Conservation (phyloP, 208 protist species). For the Trypanosoma lewisi region DNA sequence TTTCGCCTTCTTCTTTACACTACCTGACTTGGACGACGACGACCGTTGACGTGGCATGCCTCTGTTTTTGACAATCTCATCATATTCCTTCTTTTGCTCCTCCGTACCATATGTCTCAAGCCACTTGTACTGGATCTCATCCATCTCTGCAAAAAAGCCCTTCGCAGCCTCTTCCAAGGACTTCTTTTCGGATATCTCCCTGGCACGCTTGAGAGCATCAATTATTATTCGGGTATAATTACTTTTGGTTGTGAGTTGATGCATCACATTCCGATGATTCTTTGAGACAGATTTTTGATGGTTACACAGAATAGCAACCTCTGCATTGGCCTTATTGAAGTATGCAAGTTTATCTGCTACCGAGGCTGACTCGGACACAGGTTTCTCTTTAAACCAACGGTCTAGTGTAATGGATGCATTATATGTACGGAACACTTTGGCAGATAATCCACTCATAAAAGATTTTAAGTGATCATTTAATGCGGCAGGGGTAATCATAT, state of each 20-base stretch:
- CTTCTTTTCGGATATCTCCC: slow-evolving; percentile 57
- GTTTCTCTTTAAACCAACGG: slow-evolving; percentile 92
- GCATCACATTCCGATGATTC: slow-evolving; percentile 73
- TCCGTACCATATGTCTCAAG: slow-evolving; percentile 87
- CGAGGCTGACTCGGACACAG: slow-evolving; percentile 62
- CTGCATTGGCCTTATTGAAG: slow-evolving; percentile 98
- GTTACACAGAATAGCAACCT: slow-evolving; percentile 99
- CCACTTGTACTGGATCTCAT: slow-evolving; percentile 87
- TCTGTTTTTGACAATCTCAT: slow-evolving; percentile 74
- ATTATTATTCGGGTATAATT: slow-evolving; percentile 77
- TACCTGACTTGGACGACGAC: slow-evolving; percentile 24
- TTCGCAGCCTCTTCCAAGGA: slow-evolving; percentile 72
- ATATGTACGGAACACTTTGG: slow-evolving; percentile 99
- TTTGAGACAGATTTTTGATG: slow-evolving; percentile 97
- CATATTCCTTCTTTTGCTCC: slow-evolving; percentile 86
- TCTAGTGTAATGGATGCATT: slow-evolving; percentile 98
- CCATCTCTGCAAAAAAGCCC: slow-evolving; percentile 81
- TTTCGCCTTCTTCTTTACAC: slow-evolving; percentile 14
- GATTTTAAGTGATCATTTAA: slow-evolving; percentile 97
- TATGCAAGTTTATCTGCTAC: slow-evolving; percentile 91
- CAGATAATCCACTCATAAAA: slow-evolving; percentile 96
- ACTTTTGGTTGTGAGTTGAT: slow-evolving; percentile 78
- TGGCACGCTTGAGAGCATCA: slow-evolving; percentile 71
- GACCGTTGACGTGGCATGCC: slow-evolving; percentile 26
- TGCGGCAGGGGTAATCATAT: slow-evolving; percentile 83